Evolutionary conservation across 768 basidiomycete genomes (phyloP).

Genomic region (Rhodotorula paludigena): DNA sequence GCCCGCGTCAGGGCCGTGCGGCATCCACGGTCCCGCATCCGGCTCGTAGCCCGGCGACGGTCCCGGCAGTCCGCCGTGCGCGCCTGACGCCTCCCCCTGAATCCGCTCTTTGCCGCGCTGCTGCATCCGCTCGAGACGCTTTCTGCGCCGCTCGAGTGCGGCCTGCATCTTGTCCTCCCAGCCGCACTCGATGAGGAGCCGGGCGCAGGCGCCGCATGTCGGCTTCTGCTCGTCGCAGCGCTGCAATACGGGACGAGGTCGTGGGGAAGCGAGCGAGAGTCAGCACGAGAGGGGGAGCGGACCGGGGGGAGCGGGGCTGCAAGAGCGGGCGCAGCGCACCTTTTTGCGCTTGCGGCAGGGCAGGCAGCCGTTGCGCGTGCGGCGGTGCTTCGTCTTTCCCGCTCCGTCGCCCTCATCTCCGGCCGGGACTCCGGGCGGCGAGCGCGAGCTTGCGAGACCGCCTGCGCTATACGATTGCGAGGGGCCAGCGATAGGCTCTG

Average conservation of each 20-base stretch:
- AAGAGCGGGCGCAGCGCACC: too few relatives aligned
- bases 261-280: neutral
- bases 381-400: neutral
- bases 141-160: conserved; percentile 3
- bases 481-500: too few relatives aligned
- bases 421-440: too few relatives aligned
- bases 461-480: too few relatives aligned
- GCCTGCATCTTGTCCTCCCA: conserved; percentile 16
- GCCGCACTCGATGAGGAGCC: conserved; percentile 7
- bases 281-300: neutral
- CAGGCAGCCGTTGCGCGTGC: conserved; percentile 18
- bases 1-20: too few relatives aligned
- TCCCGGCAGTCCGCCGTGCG: too few relatives aligned
- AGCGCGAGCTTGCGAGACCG: too few relatives aligned
- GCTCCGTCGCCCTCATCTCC: too few relatives aligned
- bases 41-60: too few relatives aligned
- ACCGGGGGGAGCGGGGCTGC: neutral
- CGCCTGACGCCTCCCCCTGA: neutral
- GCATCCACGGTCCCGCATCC: too few relatives aligned
- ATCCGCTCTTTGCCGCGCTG: neutral
- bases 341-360: conserved; percentile 9
- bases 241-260: neutral
- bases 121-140: conserved; percentile 3
- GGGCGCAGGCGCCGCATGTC: neutral
- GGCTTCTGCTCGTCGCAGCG: conserved; percentile 11